These are phyloP conservation scores for Globisporangium splendens DNA, from an alignment of 352 stramenopile species.

Conservation along the genomic window DNA sequence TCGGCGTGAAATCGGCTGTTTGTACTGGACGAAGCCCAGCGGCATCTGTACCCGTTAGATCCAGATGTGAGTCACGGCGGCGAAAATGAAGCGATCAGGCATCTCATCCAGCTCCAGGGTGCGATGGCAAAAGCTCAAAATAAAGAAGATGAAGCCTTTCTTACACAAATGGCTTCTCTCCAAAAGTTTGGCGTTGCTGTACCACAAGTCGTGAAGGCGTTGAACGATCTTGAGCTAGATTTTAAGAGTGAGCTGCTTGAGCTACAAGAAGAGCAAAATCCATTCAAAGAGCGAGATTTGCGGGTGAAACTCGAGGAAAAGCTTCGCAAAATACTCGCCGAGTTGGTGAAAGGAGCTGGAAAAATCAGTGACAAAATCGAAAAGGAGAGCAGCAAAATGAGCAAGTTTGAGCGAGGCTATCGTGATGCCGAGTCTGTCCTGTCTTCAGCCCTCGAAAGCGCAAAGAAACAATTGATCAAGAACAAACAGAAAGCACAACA, in stretches of 20 bases:
- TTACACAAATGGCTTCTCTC: conserved; percentile 22
- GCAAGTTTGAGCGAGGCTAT: conserved; percentile 20
- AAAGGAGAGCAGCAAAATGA: conserved; percentile 18
- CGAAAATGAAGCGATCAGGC: conserved; percentile 13
- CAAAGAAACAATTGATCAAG: conserved; percentile 21
- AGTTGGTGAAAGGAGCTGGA: conserved; percentile 16
- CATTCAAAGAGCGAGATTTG: conserved; percentile 39
- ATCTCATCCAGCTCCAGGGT: conserved; percentile 37
- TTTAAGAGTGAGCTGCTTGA: conserved; percentile 38
- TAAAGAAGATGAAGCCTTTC: conserved; percentile 42
- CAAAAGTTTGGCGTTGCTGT: conserved; percentile 42
- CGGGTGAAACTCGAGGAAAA: conserved; percentile 38
- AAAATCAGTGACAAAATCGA: conserved; percentile 11
- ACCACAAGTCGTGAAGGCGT: conserved; percentile 28
- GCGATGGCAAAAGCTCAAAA: conserved; percentile 43
- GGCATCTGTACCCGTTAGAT: conserved; percentile 20
- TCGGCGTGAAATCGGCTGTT: conserved; percentile 47
- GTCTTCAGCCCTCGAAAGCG: conserved; percentile 8
- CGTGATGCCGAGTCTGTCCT: conserved; percentile 17
- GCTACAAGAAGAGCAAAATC: conserved; percentile 55
- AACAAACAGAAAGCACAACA: conserved; percentile 1
- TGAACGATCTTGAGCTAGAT: conserved; percentile 40
- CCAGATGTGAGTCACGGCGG: not conserved
- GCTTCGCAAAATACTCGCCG: conserved; percentile 18
- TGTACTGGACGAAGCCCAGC: conserved; percentile 42